Evolutionary conservation across 2,329 filamentous ascomycete species (phyloP), one percentile per base, ranked within the genome.

Genomic region (Diplodia scrobiculata): DNA sequence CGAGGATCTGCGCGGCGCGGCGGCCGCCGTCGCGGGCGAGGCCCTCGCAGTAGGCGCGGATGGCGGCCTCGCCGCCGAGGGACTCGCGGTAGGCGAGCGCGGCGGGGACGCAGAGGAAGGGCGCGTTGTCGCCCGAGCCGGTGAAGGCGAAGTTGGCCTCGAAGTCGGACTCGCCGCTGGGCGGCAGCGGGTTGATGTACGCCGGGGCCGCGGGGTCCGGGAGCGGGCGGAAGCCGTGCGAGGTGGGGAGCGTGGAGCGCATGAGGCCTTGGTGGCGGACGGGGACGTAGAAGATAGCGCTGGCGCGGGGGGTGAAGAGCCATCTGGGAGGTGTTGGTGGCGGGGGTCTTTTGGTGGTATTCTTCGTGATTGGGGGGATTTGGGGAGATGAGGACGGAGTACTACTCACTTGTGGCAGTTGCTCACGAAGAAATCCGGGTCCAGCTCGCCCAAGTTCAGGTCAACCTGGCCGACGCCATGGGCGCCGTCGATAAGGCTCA

Each of bases 341-440:
- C 14, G 17, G 62, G 21, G 14, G n/a, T 13, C 11, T 17, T 47
- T 36, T 25, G 17, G 13, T 34, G 13, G 29, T 11, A 2, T 25
- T 25, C 2, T 25, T 25, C 1, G 48, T 10, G 36, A 6, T 17
- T 17, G 36, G 36, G 25, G 11, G 7, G 29, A 32, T 5, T 52
- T 17, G n/a, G 5, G 34, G 41, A 63, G 36, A 27, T 63, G 48
- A 14, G n/a, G 60, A 19, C 3, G 14, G 38, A 19, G 27, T 34
- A 19, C 1, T 66, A 11, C 69, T 65, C 69, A 80, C 75, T 96
- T 96, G 80, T 96, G 91, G 71, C 88, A 91, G 76, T 97, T 97
- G 65, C 84, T 89, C 14, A 94, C 84, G 73, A 96, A 91, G 79
- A 96, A 97, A 76, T 97, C 93, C 0, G 92, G 88, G 68, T 92